phyloP scores from a whole-genome alignment of 2,329 filamentous ascomycete species.

The Eutypella sp. region DNA sequence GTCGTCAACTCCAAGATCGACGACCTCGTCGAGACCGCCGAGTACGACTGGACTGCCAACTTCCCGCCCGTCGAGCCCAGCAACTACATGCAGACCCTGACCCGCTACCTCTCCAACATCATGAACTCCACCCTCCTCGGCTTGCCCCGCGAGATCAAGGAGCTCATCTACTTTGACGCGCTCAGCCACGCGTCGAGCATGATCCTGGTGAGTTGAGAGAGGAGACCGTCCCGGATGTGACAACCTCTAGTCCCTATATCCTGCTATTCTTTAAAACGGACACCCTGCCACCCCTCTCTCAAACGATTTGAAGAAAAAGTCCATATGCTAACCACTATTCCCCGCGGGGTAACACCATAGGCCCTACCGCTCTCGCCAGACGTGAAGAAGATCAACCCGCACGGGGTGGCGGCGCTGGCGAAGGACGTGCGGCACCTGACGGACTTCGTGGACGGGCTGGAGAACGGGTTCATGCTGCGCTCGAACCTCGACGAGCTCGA shows the following conservation, averaged over 20 bases:
- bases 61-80: slow-evolving; percentile 67
- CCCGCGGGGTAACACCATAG: slow-evolving; percentile 29
- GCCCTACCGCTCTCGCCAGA: slow-evolving; percentile 71
- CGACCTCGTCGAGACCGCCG: slow-evolving; percentile 91
- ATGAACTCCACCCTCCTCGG: slow-evolving; percentile 93
- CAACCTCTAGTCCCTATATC: too few species aligned
- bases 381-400: slow-evolving; percentile 81
- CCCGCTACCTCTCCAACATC: slow-evolving; percentile 87
- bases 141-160: slow-evolving; percentile 92
- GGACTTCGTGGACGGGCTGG: slow-evolving; percentile 79
- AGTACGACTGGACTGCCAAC: slow-evolving; percentile 77
- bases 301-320: too few species aligned
- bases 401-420: slow-evolving; percentile 75
- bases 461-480: slow-evolving; percentile 77
- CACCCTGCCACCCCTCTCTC: too few species aligned
- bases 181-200: slow-evolving; percentile 84
- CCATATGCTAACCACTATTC: too few species aligned
- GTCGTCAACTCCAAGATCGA: slow-evolving; percentile 98
- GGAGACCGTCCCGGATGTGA: too few species aligned
- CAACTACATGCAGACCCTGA: slow-evolving; percentile 93
- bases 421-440: slow-evolving; percentile 81
- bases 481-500: slow-evolving; percentile 89
- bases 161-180: slow-evolving; percentile 96
- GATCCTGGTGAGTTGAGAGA: slow-evolving; percentile 63
- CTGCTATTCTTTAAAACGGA: too few species aligned